These are phyloP conservation scores for Rhizopogon vinicolor DNA, from an alignment of 768 basidiomycete genomes.

Conservation along the genomic window DNA sequence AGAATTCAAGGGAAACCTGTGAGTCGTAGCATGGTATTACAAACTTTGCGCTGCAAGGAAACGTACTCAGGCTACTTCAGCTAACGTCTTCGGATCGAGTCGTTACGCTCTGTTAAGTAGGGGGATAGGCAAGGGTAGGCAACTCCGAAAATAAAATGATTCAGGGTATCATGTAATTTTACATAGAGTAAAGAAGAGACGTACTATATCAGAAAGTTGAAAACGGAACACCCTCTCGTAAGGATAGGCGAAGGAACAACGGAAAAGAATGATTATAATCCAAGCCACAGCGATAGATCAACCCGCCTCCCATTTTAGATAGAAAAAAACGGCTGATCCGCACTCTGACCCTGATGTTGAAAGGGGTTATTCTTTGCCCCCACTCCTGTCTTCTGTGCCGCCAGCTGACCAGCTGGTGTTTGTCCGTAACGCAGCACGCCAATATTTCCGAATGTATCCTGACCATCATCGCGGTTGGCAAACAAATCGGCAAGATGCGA, in stretches of 20 bases:
- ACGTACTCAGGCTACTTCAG: too few species aligned
- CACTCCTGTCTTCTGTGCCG: conserved; percentile 43
- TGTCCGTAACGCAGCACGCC: conserved; percentile 73
- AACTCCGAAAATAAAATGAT: too few species aligned
- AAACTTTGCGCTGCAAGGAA: too few species aligned
- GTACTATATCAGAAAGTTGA: background rate
- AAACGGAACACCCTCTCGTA: background rate
- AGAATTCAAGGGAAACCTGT: too few species aligned
- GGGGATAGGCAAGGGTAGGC: too few species aligned
- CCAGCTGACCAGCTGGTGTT: conserved; percentile 47
- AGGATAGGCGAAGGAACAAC: background rate
- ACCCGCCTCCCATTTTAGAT: conserved; percentile 36
- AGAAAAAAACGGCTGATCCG: conserved; percentile 79
- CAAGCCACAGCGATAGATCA: conserved; percentile 5
- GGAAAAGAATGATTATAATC: conserved; percentile 3
- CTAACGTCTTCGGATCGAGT: too few species aligned
- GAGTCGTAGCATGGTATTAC: too few species aligned
- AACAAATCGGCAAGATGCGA: conserved; percentile 74
- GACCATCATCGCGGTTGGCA: conserved; percentile 86
- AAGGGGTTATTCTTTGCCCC: conserved; percentile 64
- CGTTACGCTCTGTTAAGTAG: too few species aligned
- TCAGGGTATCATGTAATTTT: background rate
- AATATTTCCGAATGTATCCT: conserved; percentile 93
- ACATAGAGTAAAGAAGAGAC: background rate
- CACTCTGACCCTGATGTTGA: conserved; percentile 42